Evolutionary conservation across 768 basidiomycete genomes (phyloP).

Genomic region (Heimioporus sp.): DNA sequence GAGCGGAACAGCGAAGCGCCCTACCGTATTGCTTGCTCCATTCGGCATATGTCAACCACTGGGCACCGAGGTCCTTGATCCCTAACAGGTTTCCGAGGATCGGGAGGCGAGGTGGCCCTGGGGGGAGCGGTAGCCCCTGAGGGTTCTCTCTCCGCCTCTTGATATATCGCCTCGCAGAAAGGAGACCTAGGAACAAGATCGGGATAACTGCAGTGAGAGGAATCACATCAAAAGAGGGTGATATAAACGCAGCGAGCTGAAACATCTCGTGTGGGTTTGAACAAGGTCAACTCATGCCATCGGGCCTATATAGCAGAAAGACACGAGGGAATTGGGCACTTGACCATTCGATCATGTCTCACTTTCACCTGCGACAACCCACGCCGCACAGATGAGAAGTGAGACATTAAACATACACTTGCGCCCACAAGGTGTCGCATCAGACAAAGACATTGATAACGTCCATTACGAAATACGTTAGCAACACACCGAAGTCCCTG

Average conservation of each 20-base stretch:
- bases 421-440: not conserved
- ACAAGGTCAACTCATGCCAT: not conserved
- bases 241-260: too few species aligned
- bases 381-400: not conserved
- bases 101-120: conserved; percentile 41
- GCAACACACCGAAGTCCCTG: too few species aligned
- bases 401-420: not conserved
- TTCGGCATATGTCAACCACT: conserved; percentile 39
- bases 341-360: conserved; percentile 5
- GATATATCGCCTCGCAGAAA: conserved; percentile 2
- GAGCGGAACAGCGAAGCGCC: too few species aligned
- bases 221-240: not conserved
- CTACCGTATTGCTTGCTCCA: conserved; percentile 44
- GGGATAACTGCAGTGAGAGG: conserved; percentile 4
- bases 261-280: not conserved
- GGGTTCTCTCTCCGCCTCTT: conserved; percentile 13
- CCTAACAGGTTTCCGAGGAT: conserved; percentile 44
- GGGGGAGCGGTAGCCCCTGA: conserved; percentile 32
- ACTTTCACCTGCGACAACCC: not conserved
- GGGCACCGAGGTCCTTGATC: conserved; percentile 36
- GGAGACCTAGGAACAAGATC: not conserved
- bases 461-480: too few species aligned
- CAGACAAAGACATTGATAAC: too few species aligned
- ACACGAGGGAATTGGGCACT: conserved; percentile 2
- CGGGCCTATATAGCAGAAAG: not conserved